Base-by-base conservation (phyloP, 2,329 filamentous ascomycete genomes). In the Pseudogymnoascus sp. region DNA sequence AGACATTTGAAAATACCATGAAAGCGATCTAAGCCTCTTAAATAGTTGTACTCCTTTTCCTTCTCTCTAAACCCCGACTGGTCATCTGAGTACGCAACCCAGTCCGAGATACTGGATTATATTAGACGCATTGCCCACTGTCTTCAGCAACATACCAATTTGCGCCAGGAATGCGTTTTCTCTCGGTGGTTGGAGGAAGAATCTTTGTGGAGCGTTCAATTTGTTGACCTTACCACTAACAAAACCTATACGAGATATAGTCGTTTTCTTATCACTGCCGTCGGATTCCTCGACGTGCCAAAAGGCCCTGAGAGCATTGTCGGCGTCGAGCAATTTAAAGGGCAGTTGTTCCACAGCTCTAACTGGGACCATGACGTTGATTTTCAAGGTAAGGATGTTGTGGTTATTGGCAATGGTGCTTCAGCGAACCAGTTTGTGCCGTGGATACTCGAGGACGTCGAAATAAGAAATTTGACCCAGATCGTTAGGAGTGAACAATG, bases 241-340 rank as follows among this genome's bases (percentile, higher is more conserved):
- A 19, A 23, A 45, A 45, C 39, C 23, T 45, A 26, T 13, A 18
- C 39, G 18, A 21, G 23, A 6, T 21, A 45, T 9, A 21, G 18
- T 19, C 18, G 18, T 10, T 19, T 45, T 45, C 13, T 19, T 21
- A 34, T 34, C 10, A 34, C 33, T 34, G 39, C 18, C n/a, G 9
- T 45, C 13, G 23, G 18, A 21, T 45, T 21, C 39, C 39, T 21
- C 18, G 62, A 75, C 79, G 59, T 76, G 71, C 72, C 73, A 73
- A 60, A 77, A 3, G 74, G 74, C 75, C 76, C n/a, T 69, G 71
- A 39, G 13, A 74, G 79, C 10, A 67, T 71, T 1, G 77, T 77
- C 5, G 69, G 76, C 8, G 33, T 34, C 33, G 71, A 76, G 21
- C 67, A 70, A 4, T 81, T 79, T 64, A 70, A 75, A 61, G 76